Evolutionary conservation across 2,329 filamentous ascomycete species (phyloP).

Genomic region (Chaetothyriales sp.): DNA sequence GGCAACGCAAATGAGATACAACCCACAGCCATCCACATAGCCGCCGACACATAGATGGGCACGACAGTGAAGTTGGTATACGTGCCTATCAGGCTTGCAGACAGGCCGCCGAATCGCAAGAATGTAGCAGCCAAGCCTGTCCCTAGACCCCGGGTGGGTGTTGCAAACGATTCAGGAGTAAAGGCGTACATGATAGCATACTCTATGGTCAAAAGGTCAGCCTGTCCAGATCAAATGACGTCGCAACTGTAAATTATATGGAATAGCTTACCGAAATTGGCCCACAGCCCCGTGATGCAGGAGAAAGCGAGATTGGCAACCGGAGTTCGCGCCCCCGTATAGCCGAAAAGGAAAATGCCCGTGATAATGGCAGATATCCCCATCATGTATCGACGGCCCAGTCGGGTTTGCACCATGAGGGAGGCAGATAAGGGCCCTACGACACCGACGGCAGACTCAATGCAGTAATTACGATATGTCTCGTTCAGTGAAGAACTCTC

Average conservation of each 20-base stretch:
- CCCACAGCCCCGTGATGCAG: conserved; percentile 62
- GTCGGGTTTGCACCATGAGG: conserved; percentile 48
- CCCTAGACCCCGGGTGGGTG: conserved; percentile 62
- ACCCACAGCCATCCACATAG: conserved; percentile 32
- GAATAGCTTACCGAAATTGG: conserved; percentile 50
- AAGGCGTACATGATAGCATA: conserved; percentile 68
- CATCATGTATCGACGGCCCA: conserved; percentile 61
- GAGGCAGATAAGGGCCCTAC: conserved; percentile 60
- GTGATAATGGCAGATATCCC: conserved; percentile 51
- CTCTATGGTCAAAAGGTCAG: too few relatives aligned
- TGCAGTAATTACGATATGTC: conserved; percentile 58
- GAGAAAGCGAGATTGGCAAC: conserved; percentile 59
- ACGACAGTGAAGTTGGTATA: conserved; percentile 31
- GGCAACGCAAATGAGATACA: conserved; percentile 30
- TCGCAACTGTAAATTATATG: background rate
- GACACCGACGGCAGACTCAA: conserved; percentile 57
- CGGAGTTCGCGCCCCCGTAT: conserved; percentile 51
- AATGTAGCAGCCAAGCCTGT: conserved; percentile 52
- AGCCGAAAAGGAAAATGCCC: conserved; percentile 57
- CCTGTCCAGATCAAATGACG: conserved; percentile 27
- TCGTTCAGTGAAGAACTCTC: conserved; percentile 3
- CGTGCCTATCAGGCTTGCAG: conserved; percentile 31
- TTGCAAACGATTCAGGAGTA: conserved; percentile 65
- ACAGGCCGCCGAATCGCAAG: conserved; percentile 31
- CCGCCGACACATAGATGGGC: conserved; percentile 34